These are phyloP conservation scores for Yamadazyma trypodendri DNA, from an alignment of 1,139 yeast genomes.

Conservation along the genomic window DNA sequence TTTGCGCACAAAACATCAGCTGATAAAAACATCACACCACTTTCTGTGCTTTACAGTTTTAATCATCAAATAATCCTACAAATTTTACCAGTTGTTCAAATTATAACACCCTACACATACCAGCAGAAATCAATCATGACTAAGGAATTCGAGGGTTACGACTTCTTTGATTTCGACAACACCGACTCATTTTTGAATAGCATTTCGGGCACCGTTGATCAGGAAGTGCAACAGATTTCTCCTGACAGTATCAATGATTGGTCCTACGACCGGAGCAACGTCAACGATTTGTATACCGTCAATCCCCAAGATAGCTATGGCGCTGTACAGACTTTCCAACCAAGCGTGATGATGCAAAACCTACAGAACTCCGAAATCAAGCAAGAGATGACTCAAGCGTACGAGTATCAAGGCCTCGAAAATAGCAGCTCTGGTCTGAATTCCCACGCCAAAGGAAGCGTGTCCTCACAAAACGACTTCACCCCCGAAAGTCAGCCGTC, in stretches of 20 bases:
- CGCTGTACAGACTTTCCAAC: too few species aligned
- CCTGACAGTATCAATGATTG: conserved; percentile 6
- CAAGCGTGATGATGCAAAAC: too few species aligned
- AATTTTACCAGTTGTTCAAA: neutral
- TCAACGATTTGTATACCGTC: neutral
- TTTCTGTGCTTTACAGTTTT: neutral
- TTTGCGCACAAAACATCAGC: too few species aligned
- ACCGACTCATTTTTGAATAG: conserved; percentile 36
- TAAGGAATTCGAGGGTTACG: conserved; percentile 10
- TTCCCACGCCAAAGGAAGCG: conserved; percentile 2
- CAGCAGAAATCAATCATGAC: too few species aligned
- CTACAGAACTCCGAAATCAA: too few species aligned
- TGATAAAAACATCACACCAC: neutral
- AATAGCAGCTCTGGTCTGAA: neutral
- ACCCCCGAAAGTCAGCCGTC: conserved; percentile 31
- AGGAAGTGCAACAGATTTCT: conserved; percentile 7
- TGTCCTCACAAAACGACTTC: conserved; percentile 10
- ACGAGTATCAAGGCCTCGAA: conserved; percentile 2
- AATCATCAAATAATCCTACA: neutral
- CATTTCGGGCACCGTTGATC: conserved; percentile 25
- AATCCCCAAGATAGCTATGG: too few species aligned
- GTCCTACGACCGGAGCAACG: neutral
- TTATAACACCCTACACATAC: too few species aligned
- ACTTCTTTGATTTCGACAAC: conserved; percentile 31
- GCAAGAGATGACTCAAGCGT: neutral